phyloP scores from a whole-genome alignment of 495 filamentous ascomycete genomes.

The Lasiosphaeria miniovina region DNA sequence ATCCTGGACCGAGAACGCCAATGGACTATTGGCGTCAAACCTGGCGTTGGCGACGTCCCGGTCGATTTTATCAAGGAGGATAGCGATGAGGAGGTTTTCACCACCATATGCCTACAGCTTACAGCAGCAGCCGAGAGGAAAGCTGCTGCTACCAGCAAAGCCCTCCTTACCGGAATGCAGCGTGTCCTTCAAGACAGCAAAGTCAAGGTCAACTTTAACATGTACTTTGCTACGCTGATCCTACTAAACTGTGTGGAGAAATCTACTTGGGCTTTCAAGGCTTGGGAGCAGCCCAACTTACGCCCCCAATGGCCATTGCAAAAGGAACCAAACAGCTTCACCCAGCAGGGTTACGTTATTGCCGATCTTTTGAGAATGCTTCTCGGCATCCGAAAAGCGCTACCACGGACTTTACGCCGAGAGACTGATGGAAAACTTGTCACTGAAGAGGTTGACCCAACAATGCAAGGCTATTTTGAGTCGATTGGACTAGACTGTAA shows the following conservation, averaged over 20 bases:
- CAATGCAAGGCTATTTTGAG: conserved; percentile 58
- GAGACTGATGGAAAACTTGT: conserved; percentile 55
- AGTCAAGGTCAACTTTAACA: conserved; percentile 64
- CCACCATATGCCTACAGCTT: conserved; percentile 64
- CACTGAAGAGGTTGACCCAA: conserved; percentile 51
- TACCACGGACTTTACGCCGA: conserved; percentile 55
- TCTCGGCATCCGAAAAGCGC: conserved; percentile 66
- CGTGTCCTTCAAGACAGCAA: conserved; percentile 71
- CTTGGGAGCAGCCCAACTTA: conserved; percentile 62
- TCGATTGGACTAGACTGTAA: conserved; percentile 58
- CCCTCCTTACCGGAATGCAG: conserved; percentile 72
- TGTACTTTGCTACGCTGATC: conserved; percentile 70
- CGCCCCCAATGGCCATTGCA: conserved; percentile 67
- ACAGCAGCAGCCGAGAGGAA: conserved; percentile 71
- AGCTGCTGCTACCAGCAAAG: conserved; percentile 61
- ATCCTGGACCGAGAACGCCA: conserved; percentile 66
- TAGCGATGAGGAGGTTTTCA: conserved; percentile 43
- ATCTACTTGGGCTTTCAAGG: conserved; percentile 77
- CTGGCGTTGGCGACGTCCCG: conserved; percentile 26
- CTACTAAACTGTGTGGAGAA: conserved; percentile 79
- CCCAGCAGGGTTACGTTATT: conserved; percentile 68
- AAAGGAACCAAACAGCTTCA: conserved; percentile 61
- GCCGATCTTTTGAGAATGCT: conserved; percentile 72
- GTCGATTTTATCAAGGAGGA: conserved; percentile 38
- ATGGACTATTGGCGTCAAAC: conserved; percentile 57